These are phyloP conservation scores for Gonapodya sp. DNA, from an alignment of 192 early-diverging fungal species.

Conservation along the genomic window DNA sequence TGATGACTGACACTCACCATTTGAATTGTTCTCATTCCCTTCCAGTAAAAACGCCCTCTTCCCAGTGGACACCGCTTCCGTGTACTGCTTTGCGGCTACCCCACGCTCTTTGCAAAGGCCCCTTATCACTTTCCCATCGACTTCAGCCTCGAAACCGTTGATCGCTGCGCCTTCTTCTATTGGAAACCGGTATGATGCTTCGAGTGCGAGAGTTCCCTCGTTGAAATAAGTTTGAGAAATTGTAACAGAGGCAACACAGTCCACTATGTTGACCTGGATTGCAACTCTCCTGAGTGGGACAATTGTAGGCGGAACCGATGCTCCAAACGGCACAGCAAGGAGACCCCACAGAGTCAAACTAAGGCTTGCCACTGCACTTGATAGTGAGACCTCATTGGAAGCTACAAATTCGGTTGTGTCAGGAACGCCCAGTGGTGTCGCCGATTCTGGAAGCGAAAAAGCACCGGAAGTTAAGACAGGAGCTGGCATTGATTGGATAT, in stretches of 20 bases:
- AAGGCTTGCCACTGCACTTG: not conserved
- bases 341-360: not conserved
- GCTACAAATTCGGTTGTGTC: not conserved
- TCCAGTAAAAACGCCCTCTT: not conserved
- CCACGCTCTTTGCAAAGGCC: not conserved
- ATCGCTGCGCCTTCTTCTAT: not conserved
- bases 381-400: not conserved
- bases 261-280: not conserved
- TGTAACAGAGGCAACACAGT: not conserved
- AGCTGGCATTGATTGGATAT: not conserved
- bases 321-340: not conserved
- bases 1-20: not conserved
- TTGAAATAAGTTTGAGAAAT: not conserved
- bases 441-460: not conserved
- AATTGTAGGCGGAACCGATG: not conserved
- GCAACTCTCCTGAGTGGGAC: not conserved
- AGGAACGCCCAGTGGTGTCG: not conserved
- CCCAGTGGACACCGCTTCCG: not conserved
- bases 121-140: not conserved
- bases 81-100: not conserved
- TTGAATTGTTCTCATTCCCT: not conserved
- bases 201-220: not conserved
- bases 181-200: not conserved
- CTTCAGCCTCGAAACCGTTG: not conserved
- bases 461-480: not conserved